Evolutionary conservation across 2,329 filamentous ascomycete genomes (phyloP).

Genomic region (Colletotrichum spinosum): DNA sequence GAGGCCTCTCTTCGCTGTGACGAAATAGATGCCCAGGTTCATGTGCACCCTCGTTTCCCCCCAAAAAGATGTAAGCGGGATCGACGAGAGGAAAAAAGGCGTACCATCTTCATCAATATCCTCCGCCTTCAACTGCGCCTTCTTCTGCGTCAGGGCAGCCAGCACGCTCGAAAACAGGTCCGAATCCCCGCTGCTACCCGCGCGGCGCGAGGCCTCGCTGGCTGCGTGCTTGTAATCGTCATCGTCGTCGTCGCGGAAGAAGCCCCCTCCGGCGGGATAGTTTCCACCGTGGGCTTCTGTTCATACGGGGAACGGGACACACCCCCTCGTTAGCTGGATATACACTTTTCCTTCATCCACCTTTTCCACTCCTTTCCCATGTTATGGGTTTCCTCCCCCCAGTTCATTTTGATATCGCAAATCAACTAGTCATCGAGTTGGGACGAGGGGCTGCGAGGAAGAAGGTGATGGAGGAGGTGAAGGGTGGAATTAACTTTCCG

Average conservation of each 20-base stretch:
- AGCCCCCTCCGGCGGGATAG: slow-evolving; percentile 48
- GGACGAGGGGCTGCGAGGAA: neutral
- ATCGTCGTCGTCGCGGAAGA: slow-evolving; percentile 54
- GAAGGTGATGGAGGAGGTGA: too few species aligned
- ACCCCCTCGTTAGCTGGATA: too few species aligned
- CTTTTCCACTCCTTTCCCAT: too few species aligned
- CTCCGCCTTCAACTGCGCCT: slow-evolving; percentile 59
- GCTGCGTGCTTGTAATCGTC: slow-evolving; percentile 62
- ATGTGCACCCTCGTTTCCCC: too few species aligned
- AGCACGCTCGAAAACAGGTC: slow-evolving; percentile 63
- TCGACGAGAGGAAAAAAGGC: slow-evolving; percentile 30
- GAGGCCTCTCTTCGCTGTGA: too few species aligned
- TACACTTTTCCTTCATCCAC: too few species aligned
- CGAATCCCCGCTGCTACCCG: slow-evolving; percentile 58
- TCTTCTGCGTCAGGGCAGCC: slow-evolving; percentile 60
- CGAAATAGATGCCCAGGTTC: too few species aligned
- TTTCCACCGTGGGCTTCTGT: slow-evolving; percentile 47
- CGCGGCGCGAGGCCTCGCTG: slow-evolving; percentile 58
- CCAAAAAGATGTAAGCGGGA: too few species aligned
- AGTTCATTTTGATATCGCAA: too few species aligned
- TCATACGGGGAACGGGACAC: neutral
- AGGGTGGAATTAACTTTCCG: neutral
- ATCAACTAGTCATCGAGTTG: neutral
- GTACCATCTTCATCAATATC: slow-evolving; percentile 63
- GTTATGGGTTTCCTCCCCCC: too few species aligned